Conservation (phyloP, 2,329 filamentous ascomycete genomes). For the Iodosphaeria phyllophila region DNA sequence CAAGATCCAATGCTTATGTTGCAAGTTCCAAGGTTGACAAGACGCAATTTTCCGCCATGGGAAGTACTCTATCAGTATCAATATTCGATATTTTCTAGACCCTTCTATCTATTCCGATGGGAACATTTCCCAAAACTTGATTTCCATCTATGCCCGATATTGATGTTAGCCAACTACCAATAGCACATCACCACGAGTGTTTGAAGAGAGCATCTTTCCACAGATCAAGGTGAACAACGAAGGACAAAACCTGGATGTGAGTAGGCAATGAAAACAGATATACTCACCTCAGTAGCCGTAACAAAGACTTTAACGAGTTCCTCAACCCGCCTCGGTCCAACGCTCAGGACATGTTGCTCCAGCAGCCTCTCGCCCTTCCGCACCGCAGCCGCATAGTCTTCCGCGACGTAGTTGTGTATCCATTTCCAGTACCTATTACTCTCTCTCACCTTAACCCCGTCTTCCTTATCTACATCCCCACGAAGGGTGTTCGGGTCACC, state of each 20-base stretch:
- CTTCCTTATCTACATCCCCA: conserved; percentile 28
- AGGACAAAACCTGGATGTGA: no score
- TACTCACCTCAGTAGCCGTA: conserved; percentile 65
- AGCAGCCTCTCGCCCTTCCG: conserved; percentile 51
- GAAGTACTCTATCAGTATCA: no score
- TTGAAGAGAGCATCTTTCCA: no score
- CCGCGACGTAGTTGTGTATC: conserved; percentile 75
- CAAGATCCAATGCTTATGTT: no score
- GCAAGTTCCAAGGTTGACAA: no score
- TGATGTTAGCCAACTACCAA: no score
- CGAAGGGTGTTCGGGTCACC: conserved; percentile 41
- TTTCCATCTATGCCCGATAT: conserved; percentile 24
- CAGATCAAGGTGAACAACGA: no score
- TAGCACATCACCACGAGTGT: no score
- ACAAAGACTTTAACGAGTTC: conserved; percentile 73
- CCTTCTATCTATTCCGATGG: conserved; percentile 11
- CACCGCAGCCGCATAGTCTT: conserved; percentile 61
- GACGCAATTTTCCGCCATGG: no score
- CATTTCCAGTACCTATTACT: conserved; percentile 80
- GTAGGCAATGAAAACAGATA: no score
- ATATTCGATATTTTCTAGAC: neutral
- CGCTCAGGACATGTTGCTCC: conserved; percentile 53
- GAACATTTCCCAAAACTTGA: conserved; percentile 36
- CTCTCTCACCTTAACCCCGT: no score
- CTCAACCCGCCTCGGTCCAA: conserved; percentile 60